Evolutionary conservation across 1,139 yeast genomes (phyloP).

Genomic region (Pichia sp.): DNA sequence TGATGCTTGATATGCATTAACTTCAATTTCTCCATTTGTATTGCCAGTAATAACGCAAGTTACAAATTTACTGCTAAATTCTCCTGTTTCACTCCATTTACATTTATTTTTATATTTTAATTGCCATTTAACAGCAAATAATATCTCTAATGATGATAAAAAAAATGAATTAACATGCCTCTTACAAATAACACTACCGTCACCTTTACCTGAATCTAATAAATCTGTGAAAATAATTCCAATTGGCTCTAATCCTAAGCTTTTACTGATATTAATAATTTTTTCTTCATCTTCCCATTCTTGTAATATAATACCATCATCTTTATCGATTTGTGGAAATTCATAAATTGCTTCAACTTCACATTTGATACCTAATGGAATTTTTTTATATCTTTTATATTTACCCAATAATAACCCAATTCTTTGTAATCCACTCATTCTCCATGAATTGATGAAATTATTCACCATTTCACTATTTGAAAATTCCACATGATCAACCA

Average conservation of each 20-base stretch:
- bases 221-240: constrained; percentile 90
- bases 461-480: constrained; percentile 68
- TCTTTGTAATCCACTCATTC: constrained; percentile 81
- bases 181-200: constrained; percentile 87
- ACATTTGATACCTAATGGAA: constrained; percentile 90
- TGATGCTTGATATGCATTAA: constrained; percentile 85
- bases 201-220: constrained; percentile 77
- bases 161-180: constrained; percentile 91
- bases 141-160: constrained; percentile 74
- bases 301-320: constrained; percentile 72
- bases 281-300: constrained; percentile 53
- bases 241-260: constrained; percentile 62
- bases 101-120: constrained; percentile 56
- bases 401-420: constrained; percentile 80
- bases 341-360: constrained; percentile 92
- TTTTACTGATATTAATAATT: constrained; percentile 48
- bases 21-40: constrained; percentile 78
- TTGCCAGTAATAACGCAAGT: constrained; percentile 94
- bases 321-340: constrained; percentile 82
- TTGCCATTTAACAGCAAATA: constrained; percentile 84
- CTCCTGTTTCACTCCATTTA: constrained; percentile 60
- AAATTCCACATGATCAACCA: constrained; percentile 97
- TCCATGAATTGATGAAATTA: constrained; percentile 85
- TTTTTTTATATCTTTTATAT: constrained; percentile 70
- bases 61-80: constrained; percentile 81